Base-by-base conservation (phyloP, 768 basidiomycete genomes). In the Agaricus sinodeliciosus region DNA sequence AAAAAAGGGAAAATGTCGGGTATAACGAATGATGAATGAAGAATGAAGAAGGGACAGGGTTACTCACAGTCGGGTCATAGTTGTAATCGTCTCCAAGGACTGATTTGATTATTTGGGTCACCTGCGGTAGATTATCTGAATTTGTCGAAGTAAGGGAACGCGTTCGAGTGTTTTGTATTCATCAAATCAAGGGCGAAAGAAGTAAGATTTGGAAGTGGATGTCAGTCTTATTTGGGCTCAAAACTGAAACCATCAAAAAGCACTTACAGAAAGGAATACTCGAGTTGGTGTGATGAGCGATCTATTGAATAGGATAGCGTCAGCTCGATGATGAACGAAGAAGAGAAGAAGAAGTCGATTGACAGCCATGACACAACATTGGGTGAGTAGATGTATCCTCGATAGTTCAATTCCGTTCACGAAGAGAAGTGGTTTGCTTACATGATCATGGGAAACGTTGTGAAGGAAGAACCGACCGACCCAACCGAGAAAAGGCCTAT, bases 281-380 rank as follows among this genome's bases (percentile, higher is more conserved):
- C n/a, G 78, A 78, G 68, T 81, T 81, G 39, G 82, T 67, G 60
- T 83, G 82, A 60, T 83, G 82, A 2, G 79, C 75, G 46, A 83
- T 72, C 68, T 82, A 48, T 16, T 19, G 50, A 31, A 65, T 55
- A 42, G 63, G 31, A 5, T 37, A 26, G 34, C 4, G 35, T 19
- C 3, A 39, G 16, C 9, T 12, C 18, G 31, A 8, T 40, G 31
- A 22, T n/a, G 41, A 41, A 37, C 27, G 28, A 31, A 27, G 31
- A 25, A 34, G 8, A n/a, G 48, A 49, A 42, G 16, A 41, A 12
- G 28, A 22, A 48, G 25, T 9, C 44, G n/a, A 46, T 22, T n/a
- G 27, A 27, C 44, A 47, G 12, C 16, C 15, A 27, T 35, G 42
- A 43, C 42, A 43, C 8, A 4, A 7, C 19, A 19, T 31, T 31